A percentile compares a stretch with the other conserved stretches of the same genome.
These are phyloP conservation scores for Wilcoxina mikolae DNA, from an alignment of 495 filamentous ascomycete genomes.

Conservation along the genomic window DNA sequence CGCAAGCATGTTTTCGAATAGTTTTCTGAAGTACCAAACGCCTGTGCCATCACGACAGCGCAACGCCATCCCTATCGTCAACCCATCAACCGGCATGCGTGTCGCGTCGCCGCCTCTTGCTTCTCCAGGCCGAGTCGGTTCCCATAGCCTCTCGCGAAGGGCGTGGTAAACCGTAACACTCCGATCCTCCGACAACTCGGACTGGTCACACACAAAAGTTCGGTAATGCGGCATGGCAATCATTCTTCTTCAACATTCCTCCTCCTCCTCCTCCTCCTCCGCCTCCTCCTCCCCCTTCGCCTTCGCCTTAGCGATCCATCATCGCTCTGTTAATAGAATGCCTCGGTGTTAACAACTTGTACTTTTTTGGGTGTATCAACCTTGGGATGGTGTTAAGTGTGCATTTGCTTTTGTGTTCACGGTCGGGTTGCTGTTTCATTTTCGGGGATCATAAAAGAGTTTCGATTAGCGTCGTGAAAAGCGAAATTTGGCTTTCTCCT, in stretches of 20 bases:
- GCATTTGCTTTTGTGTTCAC: conserved; percentile 24
- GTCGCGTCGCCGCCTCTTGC: conserved; percentile 70
- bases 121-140: conserved; percentile 23
- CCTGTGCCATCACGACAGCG: conserved; percentile 51
- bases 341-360: conserved; percentile 26
- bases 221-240: conserved; percentile 19
- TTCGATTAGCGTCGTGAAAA: conserved; percentile 15
- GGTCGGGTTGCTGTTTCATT: conserved; percentile 25
- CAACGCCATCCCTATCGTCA: conserved; percentile 96
- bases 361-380: conserved; percentile 29
- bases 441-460: conserved; percentile 26
- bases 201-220: conserved; percentile 9
- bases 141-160: conserved; percentile 23
- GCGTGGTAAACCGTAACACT: conserved; percentile 19
- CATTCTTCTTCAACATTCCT: conserved; percentile 21
- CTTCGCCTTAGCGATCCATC: conserved; percentile 19
- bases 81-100: conserved; percentile 78
- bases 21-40: conserved; percentile 46
- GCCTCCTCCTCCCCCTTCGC: conserved; percentile 19
- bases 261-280: conserved; percentile 17
- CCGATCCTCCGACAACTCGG: conserved; percentile 9
- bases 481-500: conserved; percentile 13
- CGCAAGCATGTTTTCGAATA: conserved; percentile 25
- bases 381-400: conserved; percentile 29
- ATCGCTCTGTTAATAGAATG: conserved; percentile 29